Percentiles rank a stretch among this genome's conserved stretches.
These are phyloP conservation scores for Ceratobasidium theobromae DNA, from an alignment of 1,284 basidiomycete genomes.

Conservation along the genomic window DNA sequence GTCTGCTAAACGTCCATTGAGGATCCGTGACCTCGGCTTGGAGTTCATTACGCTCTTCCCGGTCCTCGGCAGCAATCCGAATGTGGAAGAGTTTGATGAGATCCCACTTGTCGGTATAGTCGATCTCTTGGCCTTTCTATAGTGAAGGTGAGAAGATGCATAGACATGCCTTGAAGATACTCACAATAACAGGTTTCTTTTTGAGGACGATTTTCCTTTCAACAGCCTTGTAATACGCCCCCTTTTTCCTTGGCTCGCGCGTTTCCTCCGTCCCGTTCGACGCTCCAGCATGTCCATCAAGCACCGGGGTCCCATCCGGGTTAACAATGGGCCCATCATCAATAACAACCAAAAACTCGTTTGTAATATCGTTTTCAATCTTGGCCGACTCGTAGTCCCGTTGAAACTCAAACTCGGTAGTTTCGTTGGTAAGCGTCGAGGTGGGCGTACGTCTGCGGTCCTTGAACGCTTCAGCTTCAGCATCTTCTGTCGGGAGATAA, in stretches of 20 bases:
- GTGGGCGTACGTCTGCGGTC: conserved; percentile 36
- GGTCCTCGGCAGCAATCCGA: conserved; percentile 55
- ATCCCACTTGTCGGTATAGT: conserved; percentile 76
- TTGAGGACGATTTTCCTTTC: conserved; percentile 82
- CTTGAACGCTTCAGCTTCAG: conserved; percentile 59
- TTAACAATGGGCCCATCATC: conserved; percentile 56
- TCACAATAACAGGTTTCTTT: conserved; percentile 78
- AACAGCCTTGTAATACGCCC: conserved; percentile 86
- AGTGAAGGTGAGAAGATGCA: background rate
- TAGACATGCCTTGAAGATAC: conserved; percentile 38
- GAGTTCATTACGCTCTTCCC: conserved; percentile 55
- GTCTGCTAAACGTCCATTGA: conserved; percentile 19
- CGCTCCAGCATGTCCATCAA: conserved; percentile 10
- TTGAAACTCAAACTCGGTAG: conserved; percentile 68
- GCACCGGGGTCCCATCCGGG: conserved; percentile 37
- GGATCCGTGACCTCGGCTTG: conserved; percentile 59
- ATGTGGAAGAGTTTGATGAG: conserved; percentile 63
- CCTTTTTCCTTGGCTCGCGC: conserved; percentile 50
- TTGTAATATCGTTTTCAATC: conserved; percentile 77
- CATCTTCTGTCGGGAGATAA: conserved; percentile 81
- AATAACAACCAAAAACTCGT: conserved; percentile 79
- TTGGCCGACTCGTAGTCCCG: conserved; percentile 83
- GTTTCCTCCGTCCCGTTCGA: conserved; percentile 10
- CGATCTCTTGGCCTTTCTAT: conserved; percentile 55
- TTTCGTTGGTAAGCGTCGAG: conserved; percentile 48